Conservation (phyloP, 495 filamentous ascomycete species). For the Annulohypoxylon bovei region DNA sequence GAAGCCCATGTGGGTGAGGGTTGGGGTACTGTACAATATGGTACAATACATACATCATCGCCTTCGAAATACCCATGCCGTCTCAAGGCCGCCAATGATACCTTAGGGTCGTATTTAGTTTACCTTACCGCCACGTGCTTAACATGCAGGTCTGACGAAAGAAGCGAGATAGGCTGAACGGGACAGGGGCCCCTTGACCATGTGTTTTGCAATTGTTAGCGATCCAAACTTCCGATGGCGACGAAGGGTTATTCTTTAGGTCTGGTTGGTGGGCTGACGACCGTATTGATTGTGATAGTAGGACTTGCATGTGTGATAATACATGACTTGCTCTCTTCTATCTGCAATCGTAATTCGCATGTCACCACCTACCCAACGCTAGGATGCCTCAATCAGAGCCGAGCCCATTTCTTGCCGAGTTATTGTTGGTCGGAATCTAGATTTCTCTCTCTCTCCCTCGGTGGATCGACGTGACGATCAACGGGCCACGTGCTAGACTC, state of each 20-base stretch:
- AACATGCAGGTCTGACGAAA: conserved; percentile 45
- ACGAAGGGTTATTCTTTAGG: conserved; percentile 7
- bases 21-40: not conserved
- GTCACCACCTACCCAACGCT: conserved; percentile 7
- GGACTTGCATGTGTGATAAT: conserved; percentile 27
- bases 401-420: not conserved
- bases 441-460: not conserved
- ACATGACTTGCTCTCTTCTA: not conserved
- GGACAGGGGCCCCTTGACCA: conserved; percentile 33
- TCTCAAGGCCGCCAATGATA: conserved; percentile 18
- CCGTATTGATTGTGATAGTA: conserved; percentile 14
- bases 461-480: conserved; percentile 31
- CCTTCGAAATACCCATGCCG: conserved; percentile 6
- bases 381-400: conserved; percentile 6
- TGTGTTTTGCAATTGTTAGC: conserved; percentile 39
- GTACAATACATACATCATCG: conserved; percentile 9
- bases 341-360: conserved; percentile 14
- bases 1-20: not conserved
- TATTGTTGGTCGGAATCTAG: conserved; percentile 7
- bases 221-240: conserved; percentile 33
- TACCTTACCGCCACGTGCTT: conserved; percentile 46
- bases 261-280: conserved; percentile 30
- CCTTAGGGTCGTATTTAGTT: conserved; percentile 30
- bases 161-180: conserved; percentile 33
- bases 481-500: conserved; percentile 35